Conservation (phyloP, 192 early-diverging fungal genomes). For the Coemansia aciculifera region DNA sequence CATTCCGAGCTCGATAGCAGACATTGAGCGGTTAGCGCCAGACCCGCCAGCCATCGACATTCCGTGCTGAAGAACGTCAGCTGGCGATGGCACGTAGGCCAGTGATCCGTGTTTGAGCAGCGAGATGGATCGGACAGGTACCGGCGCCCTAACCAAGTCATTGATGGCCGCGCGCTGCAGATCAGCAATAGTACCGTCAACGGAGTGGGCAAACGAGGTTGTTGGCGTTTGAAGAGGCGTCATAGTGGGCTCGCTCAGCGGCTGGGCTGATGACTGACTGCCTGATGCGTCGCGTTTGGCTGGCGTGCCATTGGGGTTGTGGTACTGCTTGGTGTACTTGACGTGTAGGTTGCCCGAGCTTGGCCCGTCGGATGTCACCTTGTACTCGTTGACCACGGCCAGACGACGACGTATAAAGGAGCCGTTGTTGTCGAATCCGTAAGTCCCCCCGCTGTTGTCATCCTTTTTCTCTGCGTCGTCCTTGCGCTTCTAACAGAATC, state of each 20-base stretch:
- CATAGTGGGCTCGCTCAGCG: not conserved
- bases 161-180: not conserved
- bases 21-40: conserved; percentile 2
- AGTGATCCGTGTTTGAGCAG: conserved; percentile 3
- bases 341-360: conserved; percentile 49
- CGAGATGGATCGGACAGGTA: conserved; percentile 16
- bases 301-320: conserved; percentile 30
- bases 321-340: conserved; percentile 55
- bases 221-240: not conserved
- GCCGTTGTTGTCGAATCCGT: conserved; percentile 41
- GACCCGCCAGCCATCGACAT: not conserved
- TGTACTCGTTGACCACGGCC: conserved; percentile 57
- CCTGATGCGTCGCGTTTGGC: not conserved
- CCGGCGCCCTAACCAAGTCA: not conserved
- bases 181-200: not conserved
- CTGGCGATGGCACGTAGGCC: not conserved
- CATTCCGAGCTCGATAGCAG: conserved; percentile 6
- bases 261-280: not conserved
- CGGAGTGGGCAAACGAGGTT: not conserved
- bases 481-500: conserved; percentile 39
- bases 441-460: conserved; percentile 18
- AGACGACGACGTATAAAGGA: conserved; percentile 47
- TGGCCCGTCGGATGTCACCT: conserved; percentile 37
- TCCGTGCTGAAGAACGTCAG: not conserved
- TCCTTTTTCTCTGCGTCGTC: conserved; percentile 14